Evolutionary conservation across 352 stramenopile genomes (phyloP).

Genomic region (Phytophthora citrophthora): DNA sequence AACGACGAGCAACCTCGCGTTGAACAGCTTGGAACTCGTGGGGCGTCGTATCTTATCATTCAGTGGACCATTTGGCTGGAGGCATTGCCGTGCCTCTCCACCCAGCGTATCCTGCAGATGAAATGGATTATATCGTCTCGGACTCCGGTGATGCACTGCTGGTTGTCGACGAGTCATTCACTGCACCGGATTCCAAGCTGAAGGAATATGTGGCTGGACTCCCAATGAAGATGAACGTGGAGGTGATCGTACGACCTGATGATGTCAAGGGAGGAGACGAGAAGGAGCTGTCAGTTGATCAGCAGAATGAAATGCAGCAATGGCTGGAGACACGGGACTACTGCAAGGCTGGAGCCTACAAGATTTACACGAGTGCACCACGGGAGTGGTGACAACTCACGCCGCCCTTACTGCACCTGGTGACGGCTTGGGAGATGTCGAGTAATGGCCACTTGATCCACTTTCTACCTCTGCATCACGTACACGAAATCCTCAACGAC

Average conservation of each 20-base stretch:
- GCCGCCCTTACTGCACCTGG: conserved; percentile 66
- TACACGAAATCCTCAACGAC: conserved; percentile 93
- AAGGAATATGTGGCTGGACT: conserved; percentile 33
- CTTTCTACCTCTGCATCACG: conserved; percentile 91
- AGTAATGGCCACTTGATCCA: conserved; percentile 84
- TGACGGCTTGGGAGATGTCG: conserved; percentile 86
- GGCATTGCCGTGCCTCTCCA: no score
- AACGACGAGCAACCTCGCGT: no score
- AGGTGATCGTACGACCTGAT: conserved; percentile 36
- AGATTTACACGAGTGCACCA: conserved; percentile 90
- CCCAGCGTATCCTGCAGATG: no score
- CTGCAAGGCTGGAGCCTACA: conserved; percentile 44
- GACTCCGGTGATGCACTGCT: no score
- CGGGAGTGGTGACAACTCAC: conserved; percentile 84
- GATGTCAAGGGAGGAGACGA: conserved; percentile 17
- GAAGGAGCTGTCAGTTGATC: conserved; percentile 12
- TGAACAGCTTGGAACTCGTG: no score
- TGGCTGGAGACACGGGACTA: conserved; percentile 41
- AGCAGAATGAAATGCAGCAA: conserved; percentile 30
- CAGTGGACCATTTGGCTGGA: no score
- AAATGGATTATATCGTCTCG: no score
- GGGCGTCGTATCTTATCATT: no score
- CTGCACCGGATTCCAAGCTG: conserved; percentile 19
- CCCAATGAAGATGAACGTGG: conserved; percentile 23
- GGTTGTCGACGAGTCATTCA: conserved; percentile 56